Evolutionary conservation across 1,284 basidiomycete genomes (phyloP), one percentile per base, ranked within the genome.

Genomic region (Tylopilus sp.): DNA sequence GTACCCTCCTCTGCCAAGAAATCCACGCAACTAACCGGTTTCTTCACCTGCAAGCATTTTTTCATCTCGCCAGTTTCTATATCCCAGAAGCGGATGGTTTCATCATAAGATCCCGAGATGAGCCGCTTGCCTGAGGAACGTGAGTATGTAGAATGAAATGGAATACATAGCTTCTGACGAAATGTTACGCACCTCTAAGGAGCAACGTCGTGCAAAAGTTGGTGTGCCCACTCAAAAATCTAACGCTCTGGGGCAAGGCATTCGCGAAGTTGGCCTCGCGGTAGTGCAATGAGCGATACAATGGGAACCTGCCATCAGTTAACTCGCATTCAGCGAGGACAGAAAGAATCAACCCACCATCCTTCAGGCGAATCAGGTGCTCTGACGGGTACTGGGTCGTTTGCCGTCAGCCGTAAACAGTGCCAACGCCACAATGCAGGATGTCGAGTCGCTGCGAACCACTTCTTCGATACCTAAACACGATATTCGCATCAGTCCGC

Each of bases 61-160:
- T 84, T 84, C 76, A 89, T 82, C 61, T 86, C 83, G 6, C 86
- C 89, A 0, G 83, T 85, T 49, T 86, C 81, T 21, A 92, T 75
- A 61, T 92, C 86, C 91, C 91, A 94, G 67, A 93, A 87, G 7
- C 91, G 76, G 51, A 93, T 91, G 0, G 88, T 92, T 70, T 94
- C 92, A 55, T 95, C 92, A 60, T 94, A 93, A 37, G 86, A 89
- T 15, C 92, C 92, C 55, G 87, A 92, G 54, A 95, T 90, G 33
- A 96, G 74, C 13, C 86, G 74, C 60, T 88, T 86, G 34, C 85
- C 77, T 75, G 45, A 23, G 39, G 21, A 35, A 30, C 2, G 36
- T 18, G 29, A 25, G 1, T 34, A n/a, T 1, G n/a, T 3, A 13
- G 18, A 44, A 33, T 58, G 26, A 43, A 38, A 21, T 16, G 3